Conservation (phyloP, 1,139 yeast genomes). For the Suhomyces guaymorum region DNA sequence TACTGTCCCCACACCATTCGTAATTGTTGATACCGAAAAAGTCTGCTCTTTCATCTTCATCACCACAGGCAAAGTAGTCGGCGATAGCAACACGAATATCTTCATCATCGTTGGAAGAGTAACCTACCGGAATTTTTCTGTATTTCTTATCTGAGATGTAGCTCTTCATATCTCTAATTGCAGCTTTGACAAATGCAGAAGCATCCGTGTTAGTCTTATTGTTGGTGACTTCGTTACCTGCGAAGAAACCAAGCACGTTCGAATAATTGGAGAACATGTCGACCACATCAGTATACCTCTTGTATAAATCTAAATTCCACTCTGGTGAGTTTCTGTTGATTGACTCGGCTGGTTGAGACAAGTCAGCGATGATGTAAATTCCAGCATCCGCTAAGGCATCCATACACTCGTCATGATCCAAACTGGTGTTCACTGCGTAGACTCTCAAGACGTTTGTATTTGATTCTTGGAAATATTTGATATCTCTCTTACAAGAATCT, state of each 20-base stretch:
- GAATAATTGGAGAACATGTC: constrained; percentile 83
- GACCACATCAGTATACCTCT: constrained; percentile 76
- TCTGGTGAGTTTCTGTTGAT: constrained; percentile 75
- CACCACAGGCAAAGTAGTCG: constrained; percentile 78
- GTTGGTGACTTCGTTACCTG: constrained; percentile 87
- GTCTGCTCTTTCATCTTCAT: constrained; percentile 66
- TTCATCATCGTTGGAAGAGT: constrained; percentile 85
- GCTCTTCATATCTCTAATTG: constrained; percentile 85
- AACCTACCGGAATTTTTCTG: constrained; percentile 86
- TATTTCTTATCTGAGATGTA: constrained; percentile 66
- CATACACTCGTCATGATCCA: constrained; percentile 89
- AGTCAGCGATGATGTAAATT: constrained; percentile 82
- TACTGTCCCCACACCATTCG: constrained; percentile 84
- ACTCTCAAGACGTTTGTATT: constrained; percentile 76
- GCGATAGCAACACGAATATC: constrained; percentile 73
- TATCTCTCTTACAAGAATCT: constrained; percentile 75
- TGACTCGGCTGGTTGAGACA: constrained; percentile 77
- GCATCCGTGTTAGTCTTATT: constrained; percentile 51
- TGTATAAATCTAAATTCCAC: constrained; percentile 66
- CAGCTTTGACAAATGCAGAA: constrained; percentile 87
- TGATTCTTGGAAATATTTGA: constrained; percentile 69
- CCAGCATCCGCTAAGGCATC: constrained; percentile 83
- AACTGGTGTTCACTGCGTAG: constrained; percentile 74
- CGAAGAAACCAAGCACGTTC: constrained; percentile 85
- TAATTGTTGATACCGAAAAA: constrained; percentile 91